These are phyloP conservation scores for Yamadazyma taylorii DNA, from an alignment of 1,139 yeast species.

Conservation along the genomic window DNA sequence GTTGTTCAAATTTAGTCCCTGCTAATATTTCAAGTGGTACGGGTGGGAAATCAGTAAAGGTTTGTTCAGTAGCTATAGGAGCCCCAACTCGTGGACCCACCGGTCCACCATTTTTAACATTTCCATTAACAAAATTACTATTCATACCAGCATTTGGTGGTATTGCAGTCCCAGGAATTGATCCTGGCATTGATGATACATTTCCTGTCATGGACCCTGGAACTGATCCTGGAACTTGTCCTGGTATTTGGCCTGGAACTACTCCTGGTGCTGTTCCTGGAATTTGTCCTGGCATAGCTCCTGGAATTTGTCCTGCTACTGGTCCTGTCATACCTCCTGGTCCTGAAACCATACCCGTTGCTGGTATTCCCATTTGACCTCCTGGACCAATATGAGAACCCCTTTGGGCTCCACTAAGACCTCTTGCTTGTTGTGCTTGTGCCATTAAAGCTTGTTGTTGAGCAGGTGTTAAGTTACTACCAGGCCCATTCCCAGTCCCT, in stretches of 20 bases:
- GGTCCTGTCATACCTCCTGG: background rate
- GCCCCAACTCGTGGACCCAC: too few relatives aligned
- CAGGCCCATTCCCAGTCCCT: conserved; percentile 4
- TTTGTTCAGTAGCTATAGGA: background rate
- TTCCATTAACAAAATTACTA: too few relatives aligned
- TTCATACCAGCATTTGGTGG: too few relatives aligned
- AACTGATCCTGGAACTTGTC: too few relatives aligned
- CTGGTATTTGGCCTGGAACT: background rate
- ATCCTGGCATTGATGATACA: too few relatives aligned
- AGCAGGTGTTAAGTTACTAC: conserved; percentile 1
- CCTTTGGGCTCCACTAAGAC: too few relatives aligned
- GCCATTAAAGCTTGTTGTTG: conserved; percentile 9
- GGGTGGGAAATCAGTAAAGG: conserved; percentile 13
- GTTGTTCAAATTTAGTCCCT: conserved; percentile 20
- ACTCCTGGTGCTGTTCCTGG: background rate
- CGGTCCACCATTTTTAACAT: too few relatives aligned
- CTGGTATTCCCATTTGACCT: conserved; percentile 2
- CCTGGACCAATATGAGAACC: too few relatives aligned
- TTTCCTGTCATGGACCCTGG: too few relatives aligned
- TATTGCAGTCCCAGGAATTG: too few relatives aligned
- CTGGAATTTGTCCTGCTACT: conserved; percentile 1
- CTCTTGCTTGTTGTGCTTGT: background rate
- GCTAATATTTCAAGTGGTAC: conserved; percentile 25
- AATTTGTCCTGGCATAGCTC: background rate
- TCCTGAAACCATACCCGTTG: conserved; percentile 1